Evolutionary conservation across 2,329 filamentous ascomycete genomes (phyloP).

Genomic region (Pleoardoris graminearum): DNA sequence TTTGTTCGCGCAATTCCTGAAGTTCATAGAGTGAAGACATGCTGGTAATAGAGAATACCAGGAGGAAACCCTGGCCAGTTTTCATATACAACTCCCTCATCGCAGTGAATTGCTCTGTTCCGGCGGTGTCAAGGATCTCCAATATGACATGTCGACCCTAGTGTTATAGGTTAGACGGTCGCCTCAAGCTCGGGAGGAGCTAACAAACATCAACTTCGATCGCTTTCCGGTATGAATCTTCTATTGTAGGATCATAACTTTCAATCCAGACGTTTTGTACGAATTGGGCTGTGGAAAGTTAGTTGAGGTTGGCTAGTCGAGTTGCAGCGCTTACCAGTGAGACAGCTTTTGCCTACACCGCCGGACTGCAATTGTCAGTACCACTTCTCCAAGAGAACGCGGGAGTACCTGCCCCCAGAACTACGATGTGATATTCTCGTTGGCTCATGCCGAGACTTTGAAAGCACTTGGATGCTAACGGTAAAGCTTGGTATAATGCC

Average conservation of each 20-base stretch:
- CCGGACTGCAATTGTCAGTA: conserved; percentile 56
- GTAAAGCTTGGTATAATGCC: conserved; percentile 13
- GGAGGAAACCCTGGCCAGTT: conserved; percentile 85
- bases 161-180: conserved; percentile 9
- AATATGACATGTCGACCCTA: conserved; percentile 85
- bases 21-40: conserved; percentile 81
- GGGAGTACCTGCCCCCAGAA: conserved; percentile 45
- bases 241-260: conserved; percentile 65
- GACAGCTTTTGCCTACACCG: conserved; percentile 89
- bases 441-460: conserved; percentile 39
- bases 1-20: conserved; percentile 80
- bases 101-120: conserved; percentile 81
- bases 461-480: neutral
- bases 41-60: conserved; percentile 91
- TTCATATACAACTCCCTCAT: conserved; percentile 72
- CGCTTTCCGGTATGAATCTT: conserved; percentile 64
- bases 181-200: neutral
- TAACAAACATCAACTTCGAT: conserved; percentile 80
- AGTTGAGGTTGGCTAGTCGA: conserved; percentile 11
- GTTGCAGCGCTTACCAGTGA: conserved; percentile 68
- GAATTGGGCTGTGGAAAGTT: conserved; percentile 68
- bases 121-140: conserved; percentile 90
- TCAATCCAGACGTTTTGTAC: conserved; percentile 69
- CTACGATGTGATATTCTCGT: conserved; percentile 50
- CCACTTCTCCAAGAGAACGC: conserved; percentile 18